Evolutionary conservation across 495 filamentous ascomycete genomes (phyloP).

Genomic region (Lentithecium fluviatile): DNA sequence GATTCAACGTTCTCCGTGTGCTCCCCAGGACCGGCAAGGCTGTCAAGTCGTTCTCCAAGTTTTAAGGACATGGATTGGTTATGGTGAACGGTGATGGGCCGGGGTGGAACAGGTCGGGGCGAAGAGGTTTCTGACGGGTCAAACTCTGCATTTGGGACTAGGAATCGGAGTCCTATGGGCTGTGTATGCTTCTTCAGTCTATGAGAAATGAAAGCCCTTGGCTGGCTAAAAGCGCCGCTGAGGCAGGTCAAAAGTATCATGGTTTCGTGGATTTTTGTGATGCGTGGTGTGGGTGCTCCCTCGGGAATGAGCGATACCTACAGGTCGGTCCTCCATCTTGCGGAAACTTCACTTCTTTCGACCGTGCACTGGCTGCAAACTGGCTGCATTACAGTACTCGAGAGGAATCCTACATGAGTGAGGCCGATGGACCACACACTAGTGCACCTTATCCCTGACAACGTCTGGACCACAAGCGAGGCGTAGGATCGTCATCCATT

Average conservation of each 20-base stretch:
- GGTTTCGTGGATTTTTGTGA: too few species aligned
- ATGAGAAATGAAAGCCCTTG: slow-evolving; percentile 31
- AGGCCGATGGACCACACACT: too few species aligned
- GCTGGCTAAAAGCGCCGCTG: slow-evolving; percentile 15
- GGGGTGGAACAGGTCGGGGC: slow-evolving; percentile 1
- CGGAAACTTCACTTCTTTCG: too few species aligned
- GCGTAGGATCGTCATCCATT: too few species aligned
- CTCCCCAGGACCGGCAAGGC: slow-evolving; percentile 93
- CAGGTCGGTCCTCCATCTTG: too few species aligned
- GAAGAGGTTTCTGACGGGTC: slow-evolving; percentile 8
- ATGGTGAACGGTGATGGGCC: background rate
- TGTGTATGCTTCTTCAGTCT: slow-evolving; percentile 29
- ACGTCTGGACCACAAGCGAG: too few species aligned
- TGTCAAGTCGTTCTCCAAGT: slow-evolving; percentile 97
- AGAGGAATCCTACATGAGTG: too few species aligned
- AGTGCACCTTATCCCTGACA: too few species aligned
- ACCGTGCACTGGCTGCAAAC: too few species aligned
- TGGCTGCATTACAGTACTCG: too few species aligned
- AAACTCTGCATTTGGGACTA: slow-evolving; percentile 33
- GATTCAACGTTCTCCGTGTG: slow-evolving; percentile 98
- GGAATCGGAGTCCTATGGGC: slow-evolving; percentile 33
- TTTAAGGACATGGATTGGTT: slow-evolving; percentile 55
- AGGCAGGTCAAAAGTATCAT: slow-evolving; percentile 30
- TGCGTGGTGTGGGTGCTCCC: too few species aligned
- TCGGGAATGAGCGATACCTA: too few species aligned